A percentile compares a stretch with the other conserved stretches of the same genome.
These are phyloP conservation scores for Forsythia suspensa DNA, from an alignment of 257 asterid genomes.

Conservation along the genomic window DNA sequence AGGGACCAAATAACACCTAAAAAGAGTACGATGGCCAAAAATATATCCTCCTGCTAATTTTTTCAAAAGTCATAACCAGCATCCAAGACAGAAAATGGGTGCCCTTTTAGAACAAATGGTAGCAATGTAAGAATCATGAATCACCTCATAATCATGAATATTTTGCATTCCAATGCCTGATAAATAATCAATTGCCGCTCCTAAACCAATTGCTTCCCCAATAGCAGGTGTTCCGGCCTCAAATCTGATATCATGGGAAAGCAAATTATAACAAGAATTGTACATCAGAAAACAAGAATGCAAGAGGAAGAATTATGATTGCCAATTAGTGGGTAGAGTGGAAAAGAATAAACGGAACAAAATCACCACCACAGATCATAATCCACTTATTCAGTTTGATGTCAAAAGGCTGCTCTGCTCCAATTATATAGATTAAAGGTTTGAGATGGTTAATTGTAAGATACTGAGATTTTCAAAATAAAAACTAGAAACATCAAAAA, in stretches of 20 bases:
- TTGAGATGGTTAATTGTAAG: neutral
- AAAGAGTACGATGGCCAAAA: too few relatives aligned
- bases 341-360: neutral
- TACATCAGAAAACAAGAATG: constrained; percentile 5
- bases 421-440: too few relatives aligned
- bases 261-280: constrained; percentile 9
- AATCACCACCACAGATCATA: neutral
- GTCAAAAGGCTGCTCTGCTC: too few relatives aligned
- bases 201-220: constrained; percentile 90
- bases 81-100: neutral
- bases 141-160: constrained; percentile 91
- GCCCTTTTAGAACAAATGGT: neutral
- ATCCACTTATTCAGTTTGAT: neutral
- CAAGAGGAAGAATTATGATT: neutral
- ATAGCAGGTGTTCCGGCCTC: constrained; percentile 99
- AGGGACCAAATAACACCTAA: too few relatives aligned
- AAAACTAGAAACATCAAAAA: constrained; percentile 2
- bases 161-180: constrained; percentile 87
- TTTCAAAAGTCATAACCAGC: neutral
- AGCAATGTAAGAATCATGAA: neutral
- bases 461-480: neutral
- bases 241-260: constrained; percentile 50
- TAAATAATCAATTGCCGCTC: constrained; percentile 87
- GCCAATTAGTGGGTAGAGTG: constrained; percentile 1
- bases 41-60: too few relatives aligned